These are phyloP conservation scores for Crucibulum laeve DNA, from an alignment of 768 basidiomycete species.

Conservation along the genomic window DNA sequence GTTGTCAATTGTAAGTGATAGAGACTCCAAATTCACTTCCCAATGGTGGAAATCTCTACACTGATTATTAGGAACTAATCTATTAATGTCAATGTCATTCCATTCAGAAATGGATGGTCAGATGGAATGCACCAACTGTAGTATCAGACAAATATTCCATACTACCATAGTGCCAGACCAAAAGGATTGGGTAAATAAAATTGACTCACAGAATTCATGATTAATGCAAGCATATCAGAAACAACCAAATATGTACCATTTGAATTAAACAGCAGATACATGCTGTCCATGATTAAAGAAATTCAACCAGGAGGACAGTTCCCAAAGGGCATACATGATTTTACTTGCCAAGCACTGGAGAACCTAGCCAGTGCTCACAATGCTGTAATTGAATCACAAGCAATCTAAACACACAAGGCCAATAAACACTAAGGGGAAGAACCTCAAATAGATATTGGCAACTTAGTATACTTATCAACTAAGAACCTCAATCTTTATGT, in stretches of 20 bases:
- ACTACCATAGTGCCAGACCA: constrained; percentile 19
- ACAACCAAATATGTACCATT: constrained; percentile 31
- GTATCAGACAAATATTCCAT: constrained; percentile 25
- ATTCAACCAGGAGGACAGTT: not conserved
- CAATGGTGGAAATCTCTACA: constrained; percentile 25
- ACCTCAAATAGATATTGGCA: constrained; percentile 12
- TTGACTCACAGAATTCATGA: constrained; percentile 33
- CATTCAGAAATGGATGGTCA: too few relatives aligned
- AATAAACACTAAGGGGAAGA: constrained; percentile 18
- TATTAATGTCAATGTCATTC: constrained; percentile 31
- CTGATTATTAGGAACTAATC: constrained; percentile 19
- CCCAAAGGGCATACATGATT: constrained; percentile 16
- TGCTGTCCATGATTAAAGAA: constrained; percentile 16
- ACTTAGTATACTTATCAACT: constrained; percentile 29
- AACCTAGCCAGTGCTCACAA: constrained; percentile 27
- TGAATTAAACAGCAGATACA: constrained; percentile 17
- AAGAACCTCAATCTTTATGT: constrained; percentile 31
- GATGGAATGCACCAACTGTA: constrained; percentile 25
- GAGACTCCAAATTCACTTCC: constrained; percentile 30
- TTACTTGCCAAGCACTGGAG: constrained; percentile 14
- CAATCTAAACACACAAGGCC: constrained; percentile 22
- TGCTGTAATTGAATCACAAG: constrained; percentile 23
- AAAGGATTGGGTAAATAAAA: constrained; percentile 22
- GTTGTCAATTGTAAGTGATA: constrained; percentile 23
- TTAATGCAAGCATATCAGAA: constrained; percentile 21